Conservation (phyloP, 2,329 filamentous ascomycete genomes). For the Pestalotiopsis sp. region DNA sequence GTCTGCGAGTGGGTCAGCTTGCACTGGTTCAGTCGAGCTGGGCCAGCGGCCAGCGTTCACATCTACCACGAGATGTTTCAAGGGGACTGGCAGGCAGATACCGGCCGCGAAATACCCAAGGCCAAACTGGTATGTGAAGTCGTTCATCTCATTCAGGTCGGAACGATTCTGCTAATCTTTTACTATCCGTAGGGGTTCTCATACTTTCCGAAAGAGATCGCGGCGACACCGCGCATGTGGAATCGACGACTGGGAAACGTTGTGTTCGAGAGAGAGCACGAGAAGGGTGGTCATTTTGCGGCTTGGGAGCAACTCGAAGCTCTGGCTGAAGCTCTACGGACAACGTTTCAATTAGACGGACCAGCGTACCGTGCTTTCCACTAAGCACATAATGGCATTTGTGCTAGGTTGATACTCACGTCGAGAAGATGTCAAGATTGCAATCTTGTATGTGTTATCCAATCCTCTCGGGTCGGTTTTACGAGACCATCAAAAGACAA, state of each 20-base stretch:
- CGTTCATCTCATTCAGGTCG: background rate
- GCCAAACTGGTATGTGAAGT: background rate
- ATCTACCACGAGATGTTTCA: slow-evolving; percentile 16
- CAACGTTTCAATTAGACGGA: background rate
- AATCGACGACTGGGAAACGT: slow-evolving; percentile 19
- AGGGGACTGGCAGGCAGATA: background rate
- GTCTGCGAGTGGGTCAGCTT: slow-evolving; percentile 18
- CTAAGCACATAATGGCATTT: too few species aligned
- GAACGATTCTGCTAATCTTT: background rate
- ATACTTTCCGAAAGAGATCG: slow-evolving; percentile 18
- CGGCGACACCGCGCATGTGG: slow-evolving; percentile 13
- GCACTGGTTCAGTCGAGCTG: slow-evolving; percentile 21
- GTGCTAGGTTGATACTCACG: too few species aligned
- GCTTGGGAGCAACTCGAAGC: slow-evolving; percentile 6
- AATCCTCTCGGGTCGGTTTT: too few species aligned
- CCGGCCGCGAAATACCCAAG: background rate
- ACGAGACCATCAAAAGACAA: too few species aligned
- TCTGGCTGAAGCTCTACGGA: background rate
- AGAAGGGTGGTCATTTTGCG: slow-evolving; percentile 17
- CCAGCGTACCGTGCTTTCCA: background rate
- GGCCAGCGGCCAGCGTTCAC: slow-evolving; percentile 14
- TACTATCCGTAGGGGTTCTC: slow-evolving; percentile 15
- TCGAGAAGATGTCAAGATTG: too few species aligned
- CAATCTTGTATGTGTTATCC: too few species aligned
- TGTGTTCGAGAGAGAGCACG: slow-evolving; percentile 18